Evolutionary conservation across 1,284 basidiomycete species (phyloP), one percentile per base, ranked within the genome.

Genomic region (Thecaphora thlaspeos): DNA sequence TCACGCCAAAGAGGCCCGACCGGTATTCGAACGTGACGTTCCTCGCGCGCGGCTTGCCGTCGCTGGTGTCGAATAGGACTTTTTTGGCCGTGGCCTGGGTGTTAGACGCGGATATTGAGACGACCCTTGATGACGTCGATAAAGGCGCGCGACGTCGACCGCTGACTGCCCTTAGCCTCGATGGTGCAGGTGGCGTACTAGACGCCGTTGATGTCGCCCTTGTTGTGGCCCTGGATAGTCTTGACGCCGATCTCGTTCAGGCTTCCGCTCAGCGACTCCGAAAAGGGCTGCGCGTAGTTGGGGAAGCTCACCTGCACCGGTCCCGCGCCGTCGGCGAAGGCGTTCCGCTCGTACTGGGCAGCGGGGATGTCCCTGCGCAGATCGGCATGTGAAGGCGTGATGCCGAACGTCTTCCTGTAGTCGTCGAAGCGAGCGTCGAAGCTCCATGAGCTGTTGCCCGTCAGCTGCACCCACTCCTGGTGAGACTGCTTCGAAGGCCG

Each of bases 1-100:
- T 38, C 1, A 48, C n/a, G 0, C 53, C 48, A 30, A 36, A n/a
- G 5, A 39, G 39, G 21, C 18, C 18, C 2, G 23, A 23, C 12
- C 17, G 18, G 24, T 64, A 18, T 4, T 45, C 56, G 49, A 65
- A 70, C 4, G 53, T 45, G 10, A 74, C 68, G 23, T 60, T 55
- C 11, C 46, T 57, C 19, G 67, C 69, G 26, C 46, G 48, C 5
- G 64, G 68, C 48, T 81, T 70, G 18, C 78, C 73, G 14, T 81
- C 70, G 1, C 78, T 51, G 1, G 73, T 72, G 41, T 83, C 47
- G 19, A 78, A 72, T 26, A 59, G 41, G 39, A 78, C 61, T 48
- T 68, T 70, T 49, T 72, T 74, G 4, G 68, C 74, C 8, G 65
- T 55, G 2, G 66, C 67, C 12, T 63, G 43, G 30, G 67, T 70